Evolutionary conservation across 129 eudicot genomes (phyloP), one percentile per base, ranked within the genome.

Genomic region (Flaveria linearis): DNA sequence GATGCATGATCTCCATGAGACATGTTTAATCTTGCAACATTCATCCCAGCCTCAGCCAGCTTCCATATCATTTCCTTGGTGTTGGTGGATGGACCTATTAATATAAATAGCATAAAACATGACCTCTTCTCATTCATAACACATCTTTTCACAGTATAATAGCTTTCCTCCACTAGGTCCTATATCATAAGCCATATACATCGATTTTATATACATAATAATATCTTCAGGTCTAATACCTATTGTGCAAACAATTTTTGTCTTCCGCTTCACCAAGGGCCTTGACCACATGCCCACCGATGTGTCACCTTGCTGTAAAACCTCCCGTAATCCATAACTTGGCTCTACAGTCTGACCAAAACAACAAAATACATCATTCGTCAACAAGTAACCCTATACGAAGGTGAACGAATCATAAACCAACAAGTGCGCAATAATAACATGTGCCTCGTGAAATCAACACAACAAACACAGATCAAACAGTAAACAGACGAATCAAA

Each of bases 11-110:
- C 96, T 76, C 97, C 98, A 67, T 93, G 98, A 20, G 98, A 93
- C 97, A 93, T 93, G 76, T 93, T 93, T 49, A 93, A 75, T 45
- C 97, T 88, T 55, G 98, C 98, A 41, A 93, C 97, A 79, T 93
- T 93, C 97, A 93, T 93, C 55, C 98, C 98, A 55, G 97, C 96
- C 85, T 93, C 97, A 55, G 98, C 98, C 75, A 93, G 81, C 81
- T 93, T 93, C 98, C 98, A 91, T 81, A 93, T 93, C 97, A 93
- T 93, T 78, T 93, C 97, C 30, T 85, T 84, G 14, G 96, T 91
- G 89, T 93, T 78, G 52, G 98, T 88, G 20, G 98, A 93, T 60
- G 98, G 98, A 81, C 98, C 98, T 58, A 36, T 36, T 36, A 36
- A 5, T 36, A 5, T 3, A 0, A 36, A 36, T 36, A 36, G 7